Conservation (phyloP, 805 yeast species). For the Candida pseudofarinosa region DNA sequence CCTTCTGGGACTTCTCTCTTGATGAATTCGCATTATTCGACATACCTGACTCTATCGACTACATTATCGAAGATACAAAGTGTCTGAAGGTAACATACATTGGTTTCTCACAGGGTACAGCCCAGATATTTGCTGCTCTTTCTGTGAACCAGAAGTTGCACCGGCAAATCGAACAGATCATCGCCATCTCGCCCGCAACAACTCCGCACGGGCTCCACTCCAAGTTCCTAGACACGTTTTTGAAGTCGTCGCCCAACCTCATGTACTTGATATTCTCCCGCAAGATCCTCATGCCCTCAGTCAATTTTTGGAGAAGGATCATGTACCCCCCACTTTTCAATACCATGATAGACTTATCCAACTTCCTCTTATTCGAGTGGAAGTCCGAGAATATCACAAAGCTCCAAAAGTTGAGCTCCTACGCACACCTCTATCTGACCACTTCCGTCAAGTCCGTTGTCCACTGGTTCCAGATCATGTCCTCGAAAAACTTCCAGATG, state of each 20-base stretch:
- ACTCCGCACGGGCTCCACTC: constrained; percentile 84
- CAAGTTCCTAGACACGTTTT: constrained; percentile 67
- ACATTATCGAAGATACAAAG: constrained; percentile 52
- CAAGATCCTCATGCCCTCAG: constrained; percentile 69
- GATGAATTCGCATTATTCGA: constrained; percentile 92
- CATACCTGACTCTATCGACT: constrained; percentile 79
- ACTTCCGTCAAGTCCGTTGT: constrained; percentile 90
- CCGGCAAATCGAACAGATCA: constrained; percentile 49
- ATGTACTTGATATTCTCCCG: constrained; percentile 71
- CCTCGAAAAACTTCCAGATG: constrained; percentile 78
- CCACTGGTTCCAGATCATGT: constrained; percentile 94
- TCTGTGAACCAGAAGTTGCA: constrained; percentile 64
- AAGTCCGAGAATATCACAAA: constrained; percentile 62
- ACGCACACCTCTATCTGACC: constrained; percentile 84
- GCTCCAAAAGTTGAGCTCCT: constrained; percentile 73
- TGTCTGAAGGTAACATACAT: constrained; percentile 53
- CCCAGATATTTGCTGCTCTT: constrained; percentile 85
- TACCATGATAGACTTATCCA: constrained; percentile 65
- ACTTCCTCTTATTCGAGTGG: constrained; percentile 77
- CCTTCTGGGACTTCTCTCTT: constrained; percentile 86
- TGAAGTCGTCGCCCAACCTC: constrained; percentile 71
- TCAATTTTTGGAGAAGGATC: constrained; percentile 73
- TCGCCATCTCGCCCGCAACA: constrained; percentile 92
- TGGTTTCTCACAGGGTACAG: constrained; percentile 93
- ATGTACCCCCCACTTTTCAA: constrained; percentile 75